Base-by-base conservation (phyloP, 768 basidiomycete species). In the Coprinopsis marcescibilis region DNA sequence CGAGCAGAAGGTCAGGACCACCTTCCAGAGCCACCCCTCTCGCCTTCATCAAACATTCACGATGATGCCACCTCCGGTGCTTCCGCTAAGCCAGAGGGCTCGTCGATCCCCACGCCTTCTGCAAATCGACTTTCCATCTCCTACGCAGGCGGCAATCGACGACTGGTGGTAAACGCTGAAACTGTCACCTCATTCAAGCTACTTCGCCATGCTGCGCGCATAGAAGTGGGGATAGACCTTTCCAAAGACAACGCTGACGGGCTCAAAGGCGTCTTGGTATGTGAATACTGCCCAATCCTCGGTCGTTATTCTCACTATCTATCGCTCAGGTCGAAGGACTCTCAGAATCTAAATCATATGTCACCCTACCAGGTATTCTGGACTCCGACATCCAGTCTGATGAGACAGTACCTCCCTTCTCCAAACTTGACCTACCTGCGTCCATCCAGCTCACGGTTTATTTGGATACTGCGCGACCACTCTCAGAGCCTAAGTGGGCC, bases 401-500 rank as follows among this genome's bases (percentile, higher is more conserved):
- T 55, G 55, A 69, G 5, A 85, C 84, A 3, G 69, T 93, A 15
- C 90, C 92, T 8, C 81, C 85, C 11, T 86, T 93, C 56, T 71
- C 72, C 41, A 78, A 76, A 57, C 68, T 68, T 6, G 40, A 65
- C 19, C 61, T 75, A 15, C 80, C 85, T 21, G 65, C 73, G 19
- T 75, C 76, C 23, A 59, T 87, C 15, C 79, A 75, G n/a, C 68
- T 96, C 37, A 58, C 78, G 8, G 83, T 87, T 19, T 77, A 91
- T 65, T 77, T 98, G 51, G 95, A 99, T 63, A 88, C 79, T 47
- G 80, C 78, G 25, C 81, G 87, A 48, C 96, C 96, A 0, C 67
- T 98, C 26, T 93, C 92, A 13, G 93, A 97, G 62, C 92, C 96
- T 5, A 88, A 91, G 62, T 99, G 95, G 96, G 91, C 92, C 29